Conservation (phyloP, 140 eudicot species). For the Senecio squalidus region DNA sequence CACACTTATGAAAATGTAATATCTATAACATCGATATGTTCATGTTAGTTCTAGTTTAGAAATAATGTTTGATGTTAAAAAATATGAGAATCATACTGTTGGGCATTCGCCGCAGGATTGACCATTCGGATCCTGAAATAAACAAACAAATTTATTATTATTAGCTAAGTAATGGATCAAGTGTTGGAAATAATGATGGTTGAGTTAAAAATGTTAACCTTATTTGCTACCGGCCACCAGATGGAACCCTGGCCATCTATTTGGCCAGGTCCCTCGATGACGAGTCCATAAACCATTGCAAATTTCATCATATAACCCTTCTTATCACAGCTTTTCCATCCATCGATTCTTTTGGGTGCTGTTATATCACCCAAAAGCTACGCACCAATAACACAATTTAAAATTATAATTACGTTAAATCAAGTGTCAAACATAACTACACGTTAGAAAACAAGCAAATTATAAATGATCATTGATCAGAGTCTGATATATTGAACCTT, state of each 20-base stretch:
- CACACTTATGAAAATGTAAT: constrained; percentile 18
- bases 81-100: constrained; percentile 10
- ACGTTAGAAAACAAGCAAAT: not conserved
- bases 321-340: constrained; percentile 17
- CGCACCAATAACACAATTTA: not conserved
- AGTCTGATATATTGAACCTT: constrained; percentile 2
- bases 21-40: constrained; percentile 3
- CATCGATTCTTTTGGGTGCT: constrained; percentile 17
- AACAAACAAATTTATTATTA: not conserved
- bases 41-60: not conserved
- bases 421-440: not conserved
- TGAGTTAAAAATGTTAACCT: not conserved
- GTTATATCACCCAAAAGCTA: constrained; percentile 25
- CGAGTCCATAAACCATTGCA: constrained; percentile 10
- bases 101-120: constrained; percentile 18
- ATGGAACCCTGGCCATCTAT: constrained; percentile 26
- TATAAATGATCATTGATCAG: not conserved
- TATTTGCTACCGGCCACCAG: constrained; percentile 13
- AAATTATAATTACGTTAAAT: not conserved
- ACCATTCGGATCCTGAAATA: not conserved
- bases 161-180: not conserved
- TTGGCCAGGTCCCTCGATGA: constrained; percentile 23
- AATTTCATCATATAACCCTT: constrained; percentile 8
- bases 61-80: not conserved
- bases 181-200: not conserved